Evolutionary conservation across 2,329 filamentous ascomycete genomes (phyloP).

Genomic region (Curvularia lunata): DNA sequence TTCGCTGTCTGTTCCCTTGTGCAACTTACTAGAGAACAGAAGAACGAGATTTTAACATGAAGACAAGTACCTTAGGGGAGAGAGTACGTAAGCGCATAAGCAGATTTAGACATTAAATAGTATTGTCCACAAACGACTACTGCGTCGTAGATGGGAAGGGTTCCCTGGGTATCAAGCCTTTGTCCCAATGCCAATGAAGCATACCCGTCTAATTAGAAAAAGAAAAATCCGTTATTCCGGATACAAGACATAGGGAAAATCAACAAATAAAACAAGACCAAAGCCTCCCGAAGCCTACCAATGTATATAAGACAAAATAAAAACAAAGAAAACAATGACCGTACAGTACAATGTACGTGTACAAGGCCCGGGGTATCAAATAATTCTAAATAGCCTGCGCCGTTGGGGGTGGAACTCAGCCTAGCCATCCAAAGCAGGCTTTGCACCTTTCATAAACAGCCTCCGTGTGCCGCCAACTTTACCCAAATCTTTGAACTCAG

Average conservation of each 20-base stretch:
- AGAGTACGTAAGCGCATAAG: not conserved
- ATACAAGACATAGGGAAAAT: not conserved
- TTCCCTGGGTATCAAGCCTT: conserved; percentile 8
- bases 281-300: not conserved
- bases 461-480: conserved; percentile 76
- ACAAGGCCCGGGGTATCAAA: conserved; percentile 14
- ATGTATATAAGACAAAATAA: not conserved
- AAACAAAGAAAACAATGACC: conserved; percentile 1
- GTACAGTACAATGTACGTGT: not conserved
- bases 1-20: not conserved
- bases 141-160: not conserved
- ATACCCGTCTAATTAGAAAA: conserved; percentile 9
- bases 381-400: conserved; percentile 6
- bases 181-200: conserved; percentile 9
- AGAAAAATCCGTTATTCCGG: conserved; percentile 1
- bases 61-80: not conserved
- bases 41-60: not conserved
- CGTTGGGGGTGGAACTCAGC: not conserved
- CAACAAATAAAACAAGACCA: not conserved
- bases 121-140: not conserved
- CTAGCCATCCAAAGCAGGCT: conserved; percentile 17
- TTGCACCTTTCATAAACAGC: conserved; percentile 62
- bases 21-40: no score
- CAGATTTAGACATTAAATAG: not conserved
- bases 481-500: conserved; percentile 71